Base-by-base conservation (phyloP, 129 eudicot species). In the sunflower (Helianthus annuus) region DNA sequence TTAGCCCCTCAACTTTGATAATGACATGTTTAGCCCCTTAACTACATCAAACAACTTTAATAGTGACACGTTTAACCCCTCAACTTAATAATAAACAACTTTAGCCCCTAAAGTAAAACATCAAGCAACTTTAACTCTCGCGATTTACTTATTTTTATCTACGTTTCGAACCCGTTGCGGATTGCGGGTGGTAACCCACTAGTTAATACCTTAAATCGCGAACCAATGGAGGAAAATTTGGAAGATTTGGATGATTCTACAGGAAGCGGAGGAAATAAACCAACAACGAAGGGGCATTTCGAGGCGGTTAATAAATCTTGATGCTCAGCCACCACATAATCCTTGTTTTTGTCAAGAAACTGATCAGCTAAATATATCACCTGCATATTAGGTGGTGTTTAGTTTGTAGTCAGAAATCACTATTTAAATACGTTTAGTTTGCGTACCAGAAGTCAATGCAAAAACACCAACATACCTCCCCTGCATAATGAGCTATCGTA, bases 281-380 rank as follows among this genome's bases (percentile, higher is more conserved):
- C 94, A 84, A 91, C 97, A 67, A 95, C 99, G 74, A 95, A 95
- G 72, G 88, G 51, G 72, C 96, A 90, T 46, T 78, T 88, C 48
- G 99, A 95, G 73, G 99, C 99, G 13, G 86, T 89, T 81, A 95
- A 76, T 48, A 95, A 80, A 80, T 90, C 99, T 74, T 95, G 99
- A 88, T 95, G 99, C 74, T 95, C 99, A 34, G 94, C 97, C 69
- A 95, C 96, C 74, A 95, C 99, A 80, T 95, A 95, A 91, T 95
- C 99, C 86, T 86, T 95, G 80, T 95, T 95, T 79, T 95, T 95
- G 81, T 95, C 99, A 72, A 95, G 82, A 86, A 95, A 95, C 16
- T 79, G 94, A 76, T 95, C 97, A 73, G 99, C 99, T 66, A 82
- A 82, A 78, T 95, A 95, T 16, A 79, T 91, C 75, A 95, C 99